phyloP scores from a whole-genome alignment of 2,329 filamentous ascomycete species.

The Fusarium sororula region DNA sequence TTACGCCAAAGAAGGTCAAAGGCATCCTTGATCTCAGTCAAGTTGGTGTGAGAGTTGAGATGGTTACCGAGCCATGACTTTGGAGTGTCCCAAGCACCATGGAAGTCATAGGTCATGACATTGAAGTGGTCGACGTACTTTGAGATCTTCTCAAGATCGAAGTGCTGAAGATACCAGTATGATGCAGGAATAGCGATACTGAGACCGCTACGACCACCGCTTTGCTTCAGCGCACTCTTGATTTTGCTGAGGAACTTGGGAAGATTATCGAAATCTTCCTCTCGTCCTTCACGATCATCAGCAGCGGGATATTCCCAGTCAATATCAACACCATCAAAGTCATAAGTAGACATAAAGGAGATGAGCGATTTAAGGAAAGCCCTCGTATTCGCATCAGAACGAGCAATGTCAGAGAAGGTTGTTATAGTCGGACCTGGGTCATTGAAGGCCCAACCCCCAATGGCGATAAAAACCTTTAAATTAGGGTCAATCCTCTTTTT shows the following conservation, averaged over 20 bases:
- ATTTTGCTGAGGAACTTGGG: constrained; percentile 33
- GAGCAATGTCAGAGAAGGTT: constrained; percentile 37
- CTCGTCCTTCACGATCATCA: constrained; percentile 48
- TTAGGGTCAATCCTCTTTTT: not conserved
- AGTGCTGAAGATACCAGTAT: constrained; percentile 41
- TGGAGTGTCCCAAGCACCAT: not conserved
- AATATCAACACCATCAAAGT: constrained; percentile 25
- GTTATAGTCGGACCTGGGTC: constrained; percentile 44
- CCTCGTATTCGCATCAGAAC: not conserved
- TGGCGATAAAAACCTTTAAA: not conserved
- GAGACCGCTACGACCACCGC: constrained; percentile 13
- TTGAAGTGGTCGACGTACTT: constrained; percentile 42
- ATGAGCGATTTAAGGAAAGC: not conserved
- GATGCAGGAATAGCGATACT: constrained; percentile 25
- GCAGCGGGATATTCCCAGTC: constrained; percentile 33
- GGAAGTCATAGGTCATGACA: constrained; percentile 30
- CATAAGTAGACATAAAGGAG: constrained; percentile 25
- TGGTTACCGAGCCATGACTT: not conserved
- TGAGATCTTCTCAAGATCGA: not conserved
- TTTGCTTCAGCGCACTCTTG: constrained; percentile 14
- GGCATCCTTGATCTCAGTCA: constrained; percentile 4
- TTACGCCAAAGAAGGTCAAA: constrained; percentile 16
- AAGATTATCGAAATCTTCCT: constrained; percentile 49
- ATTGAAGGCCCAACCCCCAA: constrained; percentile 55
- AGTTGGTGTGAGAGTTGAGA: constrained; percentile 24